Evolutionary conservation across 495 filamentous ascomycete species (phyloP).

Genomic region (Daldinia concentrica): DNA sequence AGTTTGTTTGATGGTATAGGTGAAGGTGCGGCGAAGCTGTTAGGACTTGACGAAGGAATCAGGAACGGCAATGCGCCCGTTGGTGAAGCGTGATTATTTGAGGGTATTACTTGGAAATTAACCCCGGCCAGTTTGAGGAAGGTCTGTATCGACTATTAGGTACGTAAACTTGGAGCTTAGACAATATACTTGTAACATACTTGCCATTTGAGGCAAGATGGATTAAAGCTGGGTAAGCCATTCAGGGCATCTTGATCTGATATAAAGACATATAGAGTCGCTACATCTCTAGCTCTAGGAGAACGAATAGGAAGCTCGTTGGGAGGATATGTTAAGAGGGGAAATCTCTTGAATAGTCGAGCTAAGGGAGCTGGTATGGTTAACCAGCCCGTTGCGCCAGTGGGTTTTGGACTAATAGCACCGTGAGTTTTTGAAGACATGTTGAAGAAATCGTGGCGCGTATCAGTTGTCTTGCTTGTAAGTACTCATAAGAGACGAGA

Average conservation of each 20-base stretch:
- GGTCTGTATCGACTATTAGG: conserved; percentile 62
- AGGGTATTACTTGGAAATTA: conserved; percentile 72
- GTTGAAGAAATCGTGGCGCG: background rate
- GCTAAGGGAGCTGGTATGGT: conserved; percentile 79
- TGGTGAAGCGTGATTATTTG: conserved; percentile 93
- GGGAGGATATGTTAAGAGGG: conserved; percentile 77
- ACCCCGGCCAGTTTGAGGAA: conserved; percentile 82
- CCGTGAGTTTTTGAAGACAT: conserved; percentile 34
- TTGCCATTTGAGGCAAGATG: conserved; percentile 96
- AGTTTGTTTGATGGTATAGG: conserved; percentile 74
- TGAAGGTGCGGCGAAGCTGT: conserved; percentile 19
- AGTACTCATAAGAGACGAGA: background rate
- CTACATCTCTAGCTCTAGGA: conserved; percentile 59
- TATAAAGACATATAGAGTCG: conserved; percentile 81
- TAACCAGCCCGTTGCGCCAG: conserved; percentile 52
- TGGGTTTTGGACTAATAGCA: conserved; percentile 24
- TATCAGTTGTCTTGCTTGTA: background rate
- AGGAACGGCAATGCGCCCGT: conserved; percentile 89
- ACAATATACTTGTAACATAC: conserved; percentile 58
- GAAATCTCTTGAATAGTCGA: conserved; percentile 83
- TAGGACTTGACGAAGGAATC: conserved; percentile 61
- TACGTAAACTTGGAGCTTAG: background rate
- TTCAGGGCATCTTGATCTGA: conserved; percentile 67
- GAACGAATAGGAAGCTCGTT: conserved; percentile 78
- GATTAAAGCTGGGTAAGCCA: conserved; percentile 85